Evolutionary conservation across 257 asterid genomes (phyloP), one percentile per base, ranked within the genome.

Genomic region (Anisodus acutangulus): DNA sequence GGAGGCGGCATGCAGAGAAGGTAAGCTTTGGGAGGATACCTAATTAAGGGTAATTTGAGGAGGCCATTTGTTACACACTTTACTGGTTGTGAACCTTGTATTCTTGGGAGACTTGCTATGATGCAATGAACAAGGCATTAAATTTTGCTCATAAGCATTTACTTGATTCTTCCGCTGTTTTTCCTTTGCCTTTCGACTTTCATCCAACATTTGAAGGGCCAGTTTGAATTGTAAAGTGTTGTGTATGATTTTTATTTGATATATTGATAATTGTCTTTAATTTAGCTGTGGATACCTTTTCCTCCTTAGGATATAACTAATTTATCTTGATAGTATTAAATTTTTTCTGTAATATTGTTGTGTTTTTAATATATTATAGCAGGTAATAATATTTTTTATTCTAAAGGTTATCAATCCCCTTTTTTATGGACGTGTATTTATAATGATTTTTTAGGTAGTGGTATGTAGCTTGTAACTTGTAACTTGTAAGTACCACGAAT

Each of bases 41-140:
- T 87, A n/a, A 43, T 71, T 17, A 78, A 78, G 66, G 86, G 81
- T 4, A 37, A 82, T 16, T 85, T 85, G 85, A 55, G 83, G 55
- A 68, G 87, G 81, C 90, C 89, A 39, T 87, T 89, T 54, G 72
- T 87, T 17, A 87, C 90, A 9, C 91, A 89, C 31, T 89, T 89
- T 4, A 87, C 87, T 2, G 91, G 91, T 13, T 89, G 91, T 71
- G 74, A 87, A 78, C 90, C 90, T 57, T 89, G 91, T 84, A 87
- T 10, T 59, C 74, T 9, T 85, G 86, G 19, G 80, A 87, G 55
- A 82, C 82, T 7, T 90, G 92, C 62, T 85, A 83, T 83, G 60
- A 82, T 17, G 83, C 87, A 11, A 88, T 90, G 86, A 86, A 84
- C 37, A 90, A 81, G 70, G 89, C 92, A 7, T 85, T 90, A 54